Evolutionary conservation across 495 filamentous ascomycete species (phyloP).

Genomic region (Aspergillus biplanus): DNA sequence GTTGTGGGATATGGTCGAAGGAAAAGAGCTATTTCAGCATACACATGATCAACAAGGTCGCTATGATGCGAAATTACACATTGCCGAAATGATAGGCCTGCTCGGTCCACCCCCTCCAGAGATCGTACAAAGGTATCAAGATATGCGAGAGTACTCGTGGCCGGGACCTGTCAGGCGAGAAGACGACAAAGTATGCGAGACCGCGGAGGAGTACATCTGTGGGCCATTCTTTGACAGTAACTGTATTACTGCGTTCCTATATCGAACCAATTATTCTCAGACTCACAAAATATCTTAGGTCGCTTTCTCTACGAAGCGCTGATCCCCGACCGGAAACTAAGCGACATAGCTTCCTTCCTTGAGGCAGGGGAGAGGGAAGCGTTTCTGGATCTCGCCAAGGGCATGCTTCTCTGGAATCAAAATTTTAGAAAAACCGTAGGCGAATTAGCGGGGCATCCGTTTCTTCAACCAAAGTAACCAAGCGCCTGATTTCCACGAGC

Average conservation of each 20-base stretch:
- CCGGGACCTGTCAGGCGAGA: constrained; percentile 37
- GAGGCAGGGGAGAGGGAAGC: constrained; percentile 42
- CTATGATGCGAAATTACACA: constrained; percentile 44
- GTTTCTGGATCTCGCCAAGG: constrained; percentile 46
- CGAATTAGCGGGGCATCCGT: constrained; percentile 40
- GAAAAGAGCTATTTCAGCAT: constrained; percentile 49
- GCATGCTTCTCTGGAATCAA: constrained; percentile 47
- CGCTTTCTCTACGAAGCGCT: constrained; percentile 40
- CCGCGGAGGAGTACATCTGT: constrained; percentile 39
- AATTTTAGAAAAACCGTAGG: constrained; percentile 38
- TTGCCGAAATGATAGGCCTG: constrained; percentile 52
- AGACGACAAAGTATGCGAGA: constrained; percentile 40
- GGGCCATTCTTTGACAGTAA: constrained; percentile 45
- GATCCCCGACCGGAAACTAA: constrained; percentile 39
- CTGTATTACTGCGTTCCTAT: constrained; percentile 34
- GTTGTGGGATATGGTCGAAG: constrained; percentile 57
- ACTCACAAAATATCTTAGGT: constrained; percentile 39
- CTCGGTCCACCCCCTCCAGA: constrained; percentile 49
- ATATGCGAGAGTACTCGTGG: constrained; percentile 40
- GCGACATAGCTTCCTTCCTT: constrained; percentile 35
- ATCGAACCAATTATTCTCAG: constrained; percentile 29
- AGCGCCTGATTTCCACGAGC: constrained; percentile 32
- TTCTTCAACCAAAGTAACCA: constrained; percentile 41
- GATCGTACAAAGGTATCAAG: constrained; percentile 47
- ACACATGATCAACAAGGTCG: constrained; percentile 33